Conservation (phyloP, 2,329 filamentous ascomycete genomes). For the Xylaria sp. region DNA sequence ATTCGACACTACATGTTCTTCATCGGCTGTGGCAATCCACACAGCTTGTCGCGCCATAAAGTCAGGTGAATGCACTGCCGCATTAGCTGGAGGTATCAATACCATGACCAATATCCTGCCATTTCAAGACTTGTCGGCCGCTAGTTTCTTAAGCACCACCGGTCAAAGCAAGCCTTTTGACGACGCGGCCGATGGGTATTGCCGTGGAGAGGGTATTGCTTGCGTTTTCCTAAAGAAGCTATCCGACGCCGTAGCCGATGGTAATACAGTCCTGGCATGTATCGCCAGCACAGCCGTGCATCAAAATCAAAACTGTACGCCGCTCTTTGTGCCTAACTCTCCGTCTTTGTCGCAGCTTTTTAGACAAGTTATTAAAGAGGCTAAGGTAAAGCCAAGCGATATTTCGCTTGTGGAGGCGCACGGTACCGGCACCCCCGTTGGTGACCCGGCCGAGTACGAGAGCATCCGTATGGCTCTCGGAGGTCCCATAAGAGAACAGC, state of each 20-base stretch:
- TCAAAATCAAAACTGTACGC: not conserved
- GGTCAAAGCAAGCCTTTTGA: not conserved
- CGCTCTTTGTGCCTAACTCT: not conserved
- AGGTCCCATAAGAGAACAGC: no score
- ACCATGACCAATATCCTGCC: no score
- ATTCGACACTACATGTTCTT: no score
- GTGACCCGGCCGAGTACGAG: not conserved
- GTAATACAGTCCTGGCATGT: not conserved
- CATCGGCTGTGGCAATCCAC: no score
- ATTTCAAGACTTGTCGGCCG: no score
- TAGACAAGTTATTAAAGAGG: not conserved
- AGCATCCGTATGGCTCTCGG: not conserved
- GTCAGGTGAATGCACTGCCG: no score
- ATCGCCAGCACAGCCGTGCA: not conserved
- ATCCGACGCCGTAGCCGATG: not conserved
- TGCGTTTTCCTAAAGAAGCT: not conserved
- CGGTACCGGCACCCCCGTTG: not conserved
- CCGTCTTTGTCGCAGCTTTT: no score
- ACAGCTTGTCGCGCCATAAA: no score
- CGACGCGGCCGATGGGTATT: not conserved
- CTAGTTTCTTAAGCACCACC: not conserved
- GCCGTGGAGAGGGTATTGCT: not conserved
- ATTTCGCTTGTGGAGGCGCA: not conserved
- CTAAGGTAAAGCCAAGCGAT: not conserved
- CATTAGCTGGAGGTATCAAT: no score